Evolutionary conservation across 257 asterid genomes (phyloP).

Genomic region (Lycium barbarum): DNA sequence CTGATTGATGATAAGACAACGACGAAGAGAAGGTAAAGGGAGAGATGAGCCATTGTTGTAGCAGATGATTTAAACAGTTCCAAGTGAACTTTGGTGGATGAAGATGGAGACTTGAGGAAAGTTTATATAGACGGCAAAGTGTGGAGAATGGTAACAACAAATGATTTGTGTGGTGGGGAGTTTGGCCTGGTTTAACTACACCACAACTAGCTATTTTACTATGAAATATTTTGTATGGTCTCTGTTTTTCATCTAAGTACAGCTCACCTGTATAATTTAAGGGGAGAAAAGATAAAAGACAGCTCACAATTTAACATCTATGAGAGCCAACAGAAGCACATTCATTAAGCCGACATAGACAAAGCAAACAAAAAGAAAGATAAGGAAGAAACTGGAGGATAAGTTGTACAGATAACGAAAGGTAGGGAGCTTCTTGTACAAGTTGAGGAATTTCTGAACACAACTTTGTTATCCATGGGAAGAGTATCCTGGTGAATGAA

Average conservation of each 20-base stretch:
- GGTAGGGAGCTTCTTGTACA: slow-evolving; percentile 16
- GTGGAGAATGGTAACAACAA: background rate
- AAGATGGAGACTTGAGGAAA: background rate
- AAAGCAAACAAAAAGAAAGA: slow-evolving; percentile 1
- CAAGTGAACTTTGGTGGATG: background rate
- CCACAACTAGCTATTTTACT: background rate
- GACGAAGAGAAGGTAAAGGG: background rate
- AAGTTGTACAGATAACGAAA: background rate
- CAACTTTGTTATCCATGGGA: slow-evolving; percentile 17
- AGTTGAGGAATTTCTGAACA: slow-evolving; percentile 8
- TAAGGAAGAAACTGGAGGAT: slow-evolving; percentile 12
- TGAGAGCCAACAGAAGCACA: background rate
- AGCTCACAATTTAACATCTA: slow-evolving; percentile 2
- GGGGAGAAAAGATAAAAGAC: background rate
- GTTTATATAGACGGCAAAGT: slow-evolving; percentile 13
- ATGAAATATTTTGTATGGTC: background rate
- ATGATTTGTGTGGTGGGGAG: background rate
- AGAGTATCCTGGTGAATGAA: background rate
- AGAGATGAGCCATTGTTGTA: background rate
- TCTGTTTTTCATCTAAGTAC: background rate
- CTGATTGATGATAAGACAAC: slow-evolving; percentile 7
- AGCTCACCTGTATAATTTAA: background rate
- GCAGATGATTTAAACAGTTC: background rate
- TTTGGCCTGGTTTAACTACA: background rate
- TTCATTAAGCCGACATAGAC: background rate